Evolutionary conservation across 106 monocot genomes (phyloP), one percentile per base, ranked within the genome.

Genomic region (Dioscorea zingiberensis): DNA sequence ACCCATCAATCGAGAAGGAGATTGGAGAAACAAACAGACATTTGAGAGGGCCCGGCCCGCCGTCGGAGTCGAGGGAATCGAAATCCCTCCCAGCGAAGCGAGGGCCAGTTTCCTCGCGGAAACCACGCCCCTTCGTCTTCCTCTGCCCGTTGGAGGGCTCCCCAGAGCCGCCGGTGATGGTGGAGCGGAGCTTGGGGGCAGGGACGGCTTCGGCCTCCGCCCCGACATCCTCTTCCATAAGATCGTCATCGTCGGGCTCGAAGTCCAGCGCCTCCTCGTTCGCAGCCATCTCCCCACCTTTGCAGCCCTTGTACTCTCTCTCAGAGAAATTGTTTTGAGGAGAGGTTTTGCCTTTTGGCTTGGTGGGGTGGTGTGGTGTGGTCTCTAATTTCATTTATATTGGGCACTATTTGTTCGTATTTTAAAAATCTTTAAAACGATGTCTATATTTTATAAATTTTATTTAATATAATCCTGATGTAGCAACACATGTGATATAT

Each of bases 81-180:
- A 84, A 89, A 48, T 93, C 88, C 38, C 84, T 61, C 17, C 68
- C 69, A 9, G 83, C 81, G 44, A 86, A 72, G 47, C 82, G 73
- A 5, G 78, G 74, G 10, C 73, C 77, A 13, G 78, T 60, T 70
- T 90, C 94, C 26, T 87, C 94, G 18, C 95, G 77, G 69, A 95
- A 95, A 0, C 95, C 91, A 55, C 95, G 72, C 1, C 91, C 95
- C 54, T 95, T 95, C 58, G 95, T 91, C 79, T 77, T 95, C 72
- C 72, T 84, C 2, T 69, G 38, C 4, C 51, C 71, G 56, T 2
- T 26, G 32, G 54, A 68, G 62, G 59, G 27, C 2, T 55, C 78
- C 53, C 82, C 87, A 28, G 9, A 8, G 38, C 38, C 38, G 38
- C 88, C 84, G 45, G 87, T 80, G 61, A 94, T 87, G 58, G 90